These are phyloP conservation scores for Cyclotella sp. DNA, from an alignment of 108 stramenopile genomes.

Conservation along the genomic window DNA sequence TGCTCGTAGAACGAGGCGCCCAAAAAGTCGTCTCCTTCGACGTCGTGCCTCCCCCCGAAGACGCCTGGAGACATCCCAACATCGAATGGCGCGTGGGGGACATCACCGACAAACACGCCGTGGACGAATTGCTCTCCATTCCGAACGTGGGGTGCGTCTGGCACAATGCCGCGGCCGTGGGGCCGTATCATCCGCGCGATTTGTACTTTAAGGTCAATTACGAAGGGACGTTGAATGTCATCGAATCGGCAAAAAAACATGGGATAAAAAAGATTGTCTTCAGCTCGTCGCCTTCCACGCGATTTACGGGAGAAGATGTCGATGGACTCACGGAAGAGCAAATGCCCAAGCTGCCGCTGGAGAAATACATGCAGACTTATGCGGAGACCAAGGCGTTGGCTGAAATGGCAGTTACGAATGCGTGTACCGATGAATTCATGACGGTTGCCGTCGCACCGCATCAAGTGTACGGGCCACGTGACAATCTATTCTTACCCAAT, in stretches of 20 bases:
- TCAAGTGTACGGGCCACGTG: conserved; percentile 96
- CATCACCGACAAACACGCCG: conserved; percentile 81
- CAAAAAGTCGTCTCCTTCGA: conserved; percentile 94
- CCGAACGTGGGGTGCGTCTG: conserved; percentile 86
- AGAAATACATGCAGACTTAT: conserved; percentile 84
- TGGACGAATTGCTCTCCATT: conserved; percentile 68
- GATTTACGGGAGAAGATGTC: conserved; percentile 95
- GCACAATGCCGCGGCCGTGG: conserved; percentile 97
- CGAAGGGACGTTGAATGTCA: conserved; percentile 83
- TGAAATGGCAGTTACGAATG: conserved; percentile 78
- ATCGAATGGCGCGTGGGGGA: conserved; percentile 77
- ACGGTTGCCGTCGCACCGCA: conserved; percentile 96
- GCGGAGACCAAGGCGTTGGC: conserved; percentile 97
- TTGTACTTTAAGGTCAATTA: conserved; percentile 91
- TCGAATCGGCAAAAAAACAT: conserved; percentile 79
- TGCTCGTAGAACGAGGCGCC: conserved; percentile 95
- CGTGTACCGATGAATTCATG: conserved; percentile 66
- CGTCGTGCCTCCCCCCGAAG: conserved; percentile 70
- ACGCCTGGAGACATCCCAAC: conserved; percentile 65
- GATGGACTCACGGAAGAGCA: conserved; percentile 83
- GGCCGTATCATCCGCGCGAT: conserved; percentile 89
- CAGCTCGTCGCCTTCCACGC: conserved; percentile 92
- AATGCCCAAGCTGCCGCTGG: conserved; percentile 64
- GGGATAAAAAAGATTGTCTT: conserved; percentile 92
- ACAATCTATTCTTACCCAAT: conserved; percentile 91